Evolutionary conservation across 2,329 filamentous ascomycete genomes (phyloP), one percentile per base, ranked within the genome.

Genomic region (Penicillium sp.): DNA sequence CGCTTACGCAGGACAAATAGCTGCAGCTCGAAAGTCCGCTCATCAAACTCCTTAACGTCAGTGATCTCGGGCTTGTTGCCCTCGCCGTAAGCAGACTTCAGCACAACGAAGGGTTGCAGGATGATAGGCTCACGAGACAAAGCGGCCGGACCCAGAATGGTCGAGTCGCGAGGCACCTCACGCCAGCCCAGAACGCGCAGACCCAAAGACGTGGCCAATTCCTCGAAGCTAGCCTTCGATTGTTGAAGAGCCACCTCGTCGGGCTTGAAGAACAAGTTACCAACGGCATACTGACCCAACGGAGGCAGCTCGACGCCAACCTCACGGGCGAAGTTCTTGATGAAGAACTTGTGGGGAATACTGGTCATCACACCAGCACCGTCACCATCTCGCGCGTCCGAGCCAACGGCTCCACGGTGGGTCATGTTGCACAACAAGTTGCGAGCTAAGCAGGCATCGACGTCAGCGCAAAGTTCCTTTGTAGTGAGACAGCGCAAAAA

Each of bases 391-490:
- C 95, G 91, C 75, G 93, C 93, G 84, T 99, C 95, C 64, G 95
- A 98, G 72, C 95, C 95, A 72, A 98, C 94, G 67, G 95, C 95
- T 85, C 95, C 95, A 79, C 95, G 91, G 85, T 99, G 95, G 85
- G 95, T 98, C 95, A 99, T 99, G 86, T 99, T 98, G 86, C 95
- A 99, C 67, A 99, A 89, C 65, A 99, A 85, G 81, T 93, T 96
- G 69, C 92, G 91, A 70, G 93, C 92, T 95, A 72, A 42, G 63
- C 35, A 67, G 40, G 13, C 53, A 47, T 58, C 33, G 53, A 58
- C 50, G 54, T 65, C 63, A 65, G 60, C 57, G 55, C 50, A 54
- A 33, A 12, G 51, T 51, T 42, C 42, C 28, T 55, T 57, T 51
- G 30, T 47, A 22, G 13, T 37, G 9, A n/a, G 19, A 15, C 10